phyloP scores from a whole-genome alignment of 768 basidiomycete species.

The Boletus pseudopeckii region DNA sequence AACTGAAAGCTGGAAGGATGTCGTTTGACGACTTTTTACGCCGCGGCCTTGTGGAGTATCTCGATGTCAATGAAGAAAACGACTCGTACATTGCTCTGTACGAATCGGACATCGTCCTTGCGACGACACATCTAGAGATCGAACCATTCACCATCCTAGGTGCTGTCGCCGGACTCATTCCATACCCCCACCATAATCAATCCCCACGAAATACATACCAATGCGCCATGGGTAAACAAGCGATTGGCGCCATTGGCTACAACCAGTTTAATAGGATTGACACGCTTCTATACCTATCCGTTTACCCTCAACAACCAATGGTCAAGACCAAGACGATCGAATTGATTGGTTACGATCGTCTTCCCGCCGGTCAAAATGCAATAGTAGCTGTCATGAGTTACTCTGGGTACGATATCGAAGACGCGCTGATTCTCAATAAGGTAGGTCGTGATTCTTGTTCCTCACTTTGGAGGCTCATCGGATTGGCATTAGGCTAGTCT shows the following conservation, averaged over 20 bases:
- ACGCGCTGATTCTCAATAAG: conserved; percentile 94
- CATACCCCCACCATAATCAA: conserved; percentile 99
- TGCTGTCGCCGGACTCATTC: conserved; percentile 96
- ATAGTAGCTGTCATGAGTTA: conserved; percentile 99
- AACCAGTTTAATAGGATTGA: conserved; percentile 98
- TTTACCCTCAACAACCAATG: conserved; percentile 99
- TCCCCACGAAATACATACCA: conserved; percentile 99
- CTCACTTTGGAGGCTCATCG: conserved; percentile 2
- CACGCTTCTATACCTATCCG: conserved; percentile 94
- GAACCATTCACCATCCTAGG: conserved; percentile 98
- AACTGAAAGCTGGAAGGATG: conserved; percentile 73
- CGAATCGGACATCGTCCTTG: conserved; percentile 76
- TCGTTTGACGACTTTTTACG: conserved; percentile 93
- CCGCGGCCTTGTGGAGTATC: conserved; percentile 92
- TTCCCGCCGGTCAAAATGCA: conserved; percentile 98
- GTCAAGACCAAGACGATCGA: conserved; percentile 99
- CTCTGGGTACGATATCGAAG: conserved; percentile 99
- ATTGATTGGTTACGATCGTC: conserved; percentile 90
- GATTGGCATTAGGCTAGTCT: conserved; percentile 67
- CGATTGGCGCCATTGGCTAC: conserved; percentile 97
- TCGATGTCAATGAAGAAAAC: conserved; percentile 99
- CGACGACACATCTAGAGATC: conserved; percentile 95
- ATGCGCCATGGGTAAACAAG: conserved; percentile 99
- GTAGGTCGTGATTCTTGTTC: conserved; percentile 35
- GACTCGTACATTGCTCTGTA: conserved; percentile 95